Evolutionary conservation across 164 flowering plant species (phyloP).

Genomic region (Paratinospora sagittata): DNA sequence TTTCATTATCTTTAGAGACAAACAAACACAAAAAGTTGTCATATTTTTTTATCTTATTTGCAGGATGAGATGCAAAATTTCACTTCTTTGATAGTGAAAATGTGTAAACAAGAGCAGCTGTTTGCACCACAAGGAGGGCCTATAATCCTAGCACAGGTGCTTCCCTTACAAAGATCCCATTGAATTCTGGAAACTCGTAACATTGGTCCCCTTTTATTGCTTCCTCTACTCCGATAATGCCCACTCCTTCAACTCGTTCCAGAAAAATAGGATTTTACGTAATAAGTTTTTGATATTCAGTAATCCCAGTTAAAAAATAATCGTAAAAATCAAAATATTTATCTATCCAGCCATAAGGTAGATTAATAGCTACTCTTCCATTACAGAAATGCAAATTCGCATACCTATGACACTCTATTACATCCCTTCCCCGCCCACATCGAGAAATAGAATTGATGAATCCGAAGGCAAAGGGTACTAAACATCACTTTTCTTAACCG

Average conservation of each 20-base stretch:
- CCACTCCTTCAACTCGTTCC: not conserved
- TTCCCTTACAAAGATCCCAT: not conserved
- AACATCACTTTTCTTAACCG: no score
- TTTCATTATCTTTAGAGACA: not conserved
- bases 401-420: no score
- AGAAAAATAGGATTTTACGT: not conserved
- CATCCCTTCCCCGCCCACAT: no score
- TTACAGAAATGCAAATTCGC: no score
- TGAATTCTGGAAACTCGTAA: not conserved
- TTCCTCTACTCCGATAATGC: no score
- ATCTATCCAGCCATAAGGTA: no score
- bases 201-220: no score
- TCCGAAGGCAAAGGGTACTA: no score
- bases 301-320: not conserved
- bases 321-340: not conserved
- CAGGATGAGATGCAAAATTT: constrained; percentile 17
- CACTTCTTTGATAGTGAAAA: constrained; percentile 11
- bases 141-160: constrained; percentile 13
- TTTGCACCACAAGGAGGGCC: constrained; percentile 15
- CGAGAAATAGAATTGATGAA: no score
- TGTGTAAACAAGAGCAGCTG: constrained; percentile 5
- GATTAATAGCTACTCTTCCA: no score
- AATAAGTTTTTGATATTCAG: not conserved
- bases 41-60: not conserved
- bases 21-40: no score